Base-by-base conservation (phyloP, 179 eudicot species). In the Gypsophila paniculata region DNA sequence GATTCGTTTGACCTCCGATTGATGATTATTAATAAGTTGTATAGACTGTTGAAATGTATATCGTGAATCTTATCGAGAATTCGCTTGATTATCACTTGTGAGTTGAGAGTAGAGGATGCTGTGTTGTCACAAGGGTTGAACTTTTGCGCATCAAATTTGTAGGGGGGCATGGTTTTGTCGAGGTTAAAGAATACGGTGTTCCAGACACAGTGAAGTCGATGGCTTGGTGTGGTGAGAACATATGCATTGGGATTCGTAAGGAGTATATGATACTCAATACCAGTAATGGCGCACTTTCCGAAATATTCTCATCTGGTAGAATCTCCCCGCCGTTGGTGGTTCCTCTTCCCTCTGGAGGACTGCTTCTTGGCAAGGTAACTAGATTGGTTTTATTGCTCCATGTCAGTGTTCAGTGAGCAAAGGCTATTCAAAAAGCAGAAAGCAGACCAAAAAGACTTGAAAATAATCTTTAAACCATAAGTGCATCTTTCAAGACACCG, bases 171-270 rank as follows among this genome's bases (percentile, higher is more conserved):
- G 97, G 97, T 42, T 95, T 92, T 77, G 99, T 92, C 32, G 99
- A 95, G 82, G 96, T 92, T 65, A 95, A 92, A 81, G 99, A 95
- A 55, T 95, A 84, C 88, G 87, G 91, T 59, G 89, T 95, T 64
- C 96, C 97, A 19, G 99, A 95, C 75, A 79, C 75, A 29, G 95
- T 92, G 65, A 95, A 95, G 76, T 95, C 99, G 39, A 82, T 95
- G 90, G 82, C 96, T 72, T 95, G 99, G 99, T 92, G 97, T 83
- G 99, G 99, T 65, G 99, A 95, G 79, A 92, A 95, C 76, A 83
- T 95, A 81, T 95, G 99, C 80, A 76, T 95, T 80, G 99, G 99
- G 64, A 82, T 95, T 66, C 85, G 86, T 66, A 90, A 88, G 83
- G 99, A 92, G 77, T 95, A 95, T 69, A 85, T 84, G 83, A 88